A percentile compares a stretch with the other conserved stretches of the same genome.
Conservation (phyloP, 2,329 filamentous ascomycete genomes). For the Scedosporium dehoogii region DNA sequence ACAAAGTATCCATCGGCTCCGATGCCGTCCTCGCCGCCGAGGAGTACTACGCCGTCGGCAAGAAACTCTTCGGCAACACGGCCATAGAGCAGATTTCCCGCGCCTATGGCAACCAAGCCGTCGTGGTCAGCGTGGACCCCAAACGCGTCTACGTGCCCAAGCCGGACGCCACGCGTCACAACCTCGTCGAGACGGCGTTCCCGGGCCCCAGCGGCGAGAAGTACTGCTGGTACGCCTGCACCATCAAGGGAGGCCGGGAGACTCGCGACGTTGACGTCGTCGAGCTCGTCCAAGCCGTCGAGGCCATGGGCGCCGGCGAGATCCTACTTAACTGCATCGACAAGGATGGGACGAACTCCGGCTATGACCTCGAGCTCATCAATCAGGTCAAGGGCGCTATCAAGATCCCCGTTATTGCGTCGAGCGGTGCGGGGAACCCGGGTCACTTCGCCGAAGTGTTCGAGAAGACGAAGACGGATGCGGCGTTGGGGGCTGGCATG, state of each 20-base stretch:
- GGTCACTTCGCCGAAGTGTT: constrained; percentile 89
- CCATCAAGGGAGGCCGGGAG: constrained; percentile 89
- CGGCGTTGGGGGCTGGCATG: constrained; percentile 91
- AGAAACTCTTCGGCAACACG: constrained; percentile 65
- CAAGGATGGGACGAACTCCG: constrained; percentile 86
- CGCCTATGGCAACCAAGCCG: constrained; percentile 92
- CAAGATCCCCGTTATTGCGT: constrained; percentile 89
- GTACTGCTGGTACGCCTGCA: constrained; percentile 96
- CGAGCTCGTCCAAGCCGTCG: constrained; percentile 77
- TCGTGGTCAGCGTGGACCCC: constrained; percentile 91
- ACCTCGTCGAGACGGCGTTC: constrained; percentile 58
- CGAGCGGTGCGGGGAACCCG: constrained; percentile 81
- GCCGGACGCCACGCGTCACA: constrained; percentile 60
- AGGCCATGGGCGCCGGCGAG: constrained; percentile 93
- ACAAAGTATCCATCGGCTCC: constrained; percentile 95
- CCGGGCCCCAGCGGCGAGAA: constrained; percentile 67
- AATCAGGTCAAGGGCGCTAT: constrained; percentile 77
- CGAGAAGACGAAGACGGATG: constrained; percentile 73
- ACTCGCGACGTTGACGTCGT: constrained; percentile 89
- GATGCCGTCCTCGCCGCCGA: constrained; percentile 91
- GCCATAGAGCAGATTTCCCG: constrained; percentile 92
- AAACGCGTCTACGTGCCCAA: constrained; percentile 80
- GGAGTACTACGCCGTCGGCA: constrained; percentile 67
- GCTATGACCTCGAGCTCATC: constrained; percentile 91
- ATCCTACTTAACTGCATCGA: constrained; percentile 97